Evolutionary conservation across 192 early-diverging fungal genomes (phyloP).

Genomic region (Coemansia sp.): DNA sequence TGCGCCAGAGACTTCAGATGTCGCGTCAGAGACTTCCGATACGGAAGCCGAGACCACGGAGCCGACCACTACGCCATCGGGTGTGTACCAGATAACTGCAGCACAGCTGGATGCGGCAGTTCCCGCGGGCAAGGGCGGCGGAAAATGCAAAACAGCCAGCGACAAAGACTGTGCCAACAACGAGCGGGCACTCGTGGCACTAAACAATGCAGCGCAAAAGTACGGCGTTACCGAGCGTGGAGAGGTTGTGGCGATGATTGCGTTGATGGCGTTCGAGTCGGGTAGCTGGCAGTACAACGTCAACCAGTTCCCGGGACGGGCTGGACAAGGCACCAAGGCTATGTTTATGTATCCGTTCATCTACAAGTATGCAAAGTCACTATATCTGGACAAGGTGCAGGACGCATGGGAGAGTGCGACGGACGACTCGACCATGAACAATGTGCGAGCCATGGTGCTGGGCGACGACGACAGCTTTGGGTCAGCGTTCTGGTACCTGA

Average conservation of each 20-base stretch:
- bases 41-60: background rate
- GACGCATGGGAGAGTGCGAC: background rate
- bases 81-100: background rate
- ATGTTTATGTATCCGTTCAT: slow-evolving; percentile 37
- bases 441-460: slow-evolving; percentile 43
- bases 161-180: slow-evolving; percentile 24
- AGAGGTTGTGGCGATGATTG: slow-evolving; percentile 33
- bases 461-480: slow-evolving; percentile 53
- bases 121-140: slow-evolving; percentile 1
- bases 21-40: background rate
- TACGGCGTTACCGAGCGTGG: slow-evolving; percentile 26
- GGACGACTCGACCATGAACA: slow-evolving; percentile 9
- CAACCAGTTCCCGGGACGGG: slow-evolving; percentile 13
- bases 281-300: slow-evolving; percentile 33
- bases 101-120: slow-evolving; percentile 12
- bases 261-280: slow-evolving; percentile 38
- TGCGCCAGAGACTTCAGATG: background rate
- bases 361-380: slow-evolving; percentile 23
- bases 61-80: background rate
- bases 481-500: slow-evolving; percentile 48
- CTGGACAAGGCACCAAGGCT: slow-evolving; percentile 34
- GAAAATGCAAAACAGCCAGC: background rate
- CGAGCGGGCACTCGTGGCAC: slow-evolving; percentile 15
- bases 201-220: slow-evolving; percentile 25
- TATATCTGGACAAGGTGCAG: slow-evolving; percentile 14